Evolutionary conservation across 2,329 filamentous ascomycete species (phyloP), one percentile per base, ranked within the genome.

Genomic region (Stemphylium lycopersici): DNA sequence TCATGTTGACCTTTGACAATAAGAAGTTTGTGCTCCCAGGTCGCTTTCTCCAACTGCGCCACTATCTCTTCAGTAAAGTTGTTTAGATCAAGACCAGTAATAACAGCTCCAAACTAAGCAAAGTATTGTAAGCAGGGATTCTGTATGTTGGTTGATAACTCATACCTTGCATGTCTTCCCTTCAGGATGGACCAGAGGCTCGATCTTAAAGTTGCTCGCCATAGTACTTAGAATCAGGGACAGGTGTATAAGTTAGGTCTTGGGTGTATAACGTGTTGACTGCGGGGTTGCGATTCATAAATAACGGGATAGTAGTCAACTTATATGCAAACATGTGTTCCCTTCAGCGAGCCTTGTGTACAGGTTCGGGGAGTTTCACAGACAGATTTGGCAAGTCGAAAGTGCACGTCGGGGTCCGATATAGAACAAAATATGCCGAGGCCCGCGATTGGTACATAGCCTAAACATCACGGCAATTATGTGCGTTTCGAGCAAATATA

Each of bases 91-190:
- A 51, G 48, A 16, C 48, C 33, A 18, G 40, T 51, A 16, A 51
- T 26, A 20, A 26, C 40, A n/a, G 48, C 48, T 32, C 48, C 40
- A 13, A 51, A 45, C 48, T 51, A 39, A 33, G 10, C 6, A 16
- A 26, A 33, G 18, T 10, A 8, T 16, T 15, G 8, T 51, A 6
- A 51, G 24, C 26, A 11, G 15, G 3, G 39, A 20, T 20, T 20
- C 3, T 20, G 20, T 20, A 20, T 20, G 7, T 39, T 33, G 6
- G 6, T 15, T 24, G 6, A n/a, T 33, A 15, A 24, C 22, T n/a
- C 16, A 7, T 51, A 51, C 48, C 33, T 51, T 45, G 40, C 48
- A 51, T 38, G 33, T 51, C 26, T 45, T 51, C n/a, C 48, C 48
- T 12, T 32, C 43, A 45, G 48, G 48, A 33, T 51, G 48, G 12